Evolutionary conservation across 2,329 filamentous ascomycete genomes (phyloP).

Genomic region (Penicillium thymicola): DNA sequence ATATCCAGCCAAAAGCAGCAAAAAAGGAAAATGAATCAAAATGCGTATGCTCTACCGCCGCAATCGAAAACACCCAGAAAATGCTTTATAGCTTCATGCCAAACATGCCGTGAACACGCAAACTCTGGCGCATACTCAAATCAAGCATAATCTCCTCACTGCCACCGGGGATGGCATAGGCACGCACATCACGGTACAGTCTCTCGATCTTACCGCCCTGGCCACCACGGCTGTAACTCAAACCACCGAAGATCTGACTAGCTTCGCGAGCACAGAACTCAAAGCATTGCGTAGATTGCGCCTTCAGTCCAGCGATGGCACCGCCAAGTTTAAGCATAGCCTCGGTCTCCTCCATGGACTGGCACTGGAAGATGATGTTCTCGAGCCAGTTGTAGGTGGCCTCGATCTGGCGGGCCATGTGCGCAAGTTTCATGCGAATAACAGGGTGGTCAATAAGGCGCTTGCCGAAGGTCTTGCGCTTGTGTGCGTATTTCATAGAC

Average conservation of each 20-base stretch:
- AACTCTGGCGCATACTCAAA: slow-evolving; percentile 83
- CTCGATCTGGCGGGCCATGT: slow-evolving; percentile 98
- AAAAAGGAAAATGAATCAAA: slow-evolving; percentile 1
- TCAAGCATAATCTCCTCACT: slow-evolving; percentile 99
- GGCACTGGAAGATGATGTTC: slow-evolving; percentile 88
- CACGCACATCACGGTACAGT: slow-evolving; percentile 89
- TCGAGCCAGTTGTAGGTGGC: slow-evolving; percentile 97
- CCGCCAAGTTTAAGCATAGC: slow-evolving; percentile 95
- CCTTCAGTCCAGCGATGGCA: slow-evolving; percentile 89
- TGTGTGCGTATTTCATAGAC: slow-evolving; percentile 93
- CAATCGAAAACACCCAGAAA: slow-evolving; percentile 3
- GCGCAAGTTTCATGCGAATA: slow-evolving; percentile 93
- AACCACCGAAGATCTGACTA: slow-evolving; percentile 92
- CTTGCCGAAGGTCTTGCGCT: slow-evolving; percentile 95
- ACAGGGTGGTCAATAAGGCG: slow-evolving; percentile 95
- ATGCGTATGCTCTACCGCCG: neutral
- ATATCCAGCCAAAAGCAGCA: slow-evolving; percentile 18
- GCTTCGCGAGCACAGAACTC: slow-evolving; percentile 98
- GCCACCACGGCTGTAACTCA: slow-evolving; percentile 87
- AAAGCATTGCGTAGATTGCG: slow-evolving; percentile 88
- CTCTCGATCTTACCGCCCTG: slow-evolving; percentile 95
- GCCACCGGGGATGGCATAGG: slow-evolving; percentile 93
- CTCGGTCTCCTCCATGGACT: slow-evolving; percentile 89
- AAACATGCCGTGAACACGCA: slow-evolving; percentile 83
- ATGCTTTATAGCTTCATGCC: slow-evolving; percentile 75